Conservation (phyloP, 805 yeast genomes). For the Candida qinlingensis region DNA sequence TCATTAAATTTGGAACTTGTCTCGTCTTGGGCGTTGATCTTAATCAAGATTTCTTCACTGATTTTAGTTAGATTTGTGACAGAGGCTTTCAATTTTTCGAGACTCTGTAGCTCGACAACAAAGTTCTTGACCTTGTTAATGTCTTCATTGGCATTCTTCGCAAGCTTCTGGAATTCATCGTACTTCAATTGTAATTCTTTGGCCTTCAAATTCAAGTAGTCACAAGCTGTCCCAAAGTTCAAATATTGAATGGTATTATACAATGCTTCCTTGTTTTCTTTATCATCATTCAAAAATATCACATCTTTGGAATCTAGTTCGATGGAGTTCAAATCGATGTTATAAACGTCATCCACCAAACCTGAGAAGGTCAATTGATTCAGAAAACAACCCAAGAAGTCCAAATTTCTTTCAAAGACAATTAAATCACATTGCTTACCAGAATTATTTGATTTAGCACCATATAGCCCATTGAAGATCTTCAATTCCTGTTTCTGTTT, state of each 20-base stretch:
- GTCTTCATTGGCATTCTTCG: conserved; percentile 2
- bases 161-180: conserved; percentile 46
- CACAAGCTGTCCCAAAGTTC: conserved; percentile 80
- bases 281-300: conserved; percentile 17
- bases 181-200: conserved; percentile 63
- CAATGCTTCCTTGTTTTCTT: conserved; percentile 30
- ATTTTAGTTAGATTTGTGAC: conserved; percentile 68
- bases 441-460: conserved; percentile 31
- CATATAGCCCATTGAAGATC: conserved; percentile 26
- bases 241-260: conserved; percentile 49
- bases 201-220: conserved; percentile 64
- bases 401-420: conserved; percentile 74
- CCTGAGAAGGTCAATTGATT: conserved; percentile 82
- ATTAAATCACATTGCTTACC: conserved; percentile 62
- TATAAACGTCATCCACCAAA: conserved; percentile 66
- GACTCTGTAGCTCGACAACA: conserved; percentile 60
- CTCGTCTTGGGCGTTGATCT: conserved; percentile 27
- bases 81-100: conserved; percentile 63
- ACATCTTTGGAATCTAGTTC: conserved; percentile 22
- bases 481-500: conserved; percentile 26
- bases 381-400: conserved; percentile 63
- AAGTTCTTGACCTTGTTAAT: conserved; percentile 54
- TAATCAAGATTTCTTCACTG: conserved; percentile 58
- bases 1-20: conserved; percentile 10
- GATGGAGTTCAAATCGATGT: conserved; percentile 38